Percentiles rank a stretch among this genome's conserved stretches.
phyloP scores from a whole-genome alignment of 2,329 filamentous ascomycete species.

The Ceratocystiopsis sp. region DNA sequence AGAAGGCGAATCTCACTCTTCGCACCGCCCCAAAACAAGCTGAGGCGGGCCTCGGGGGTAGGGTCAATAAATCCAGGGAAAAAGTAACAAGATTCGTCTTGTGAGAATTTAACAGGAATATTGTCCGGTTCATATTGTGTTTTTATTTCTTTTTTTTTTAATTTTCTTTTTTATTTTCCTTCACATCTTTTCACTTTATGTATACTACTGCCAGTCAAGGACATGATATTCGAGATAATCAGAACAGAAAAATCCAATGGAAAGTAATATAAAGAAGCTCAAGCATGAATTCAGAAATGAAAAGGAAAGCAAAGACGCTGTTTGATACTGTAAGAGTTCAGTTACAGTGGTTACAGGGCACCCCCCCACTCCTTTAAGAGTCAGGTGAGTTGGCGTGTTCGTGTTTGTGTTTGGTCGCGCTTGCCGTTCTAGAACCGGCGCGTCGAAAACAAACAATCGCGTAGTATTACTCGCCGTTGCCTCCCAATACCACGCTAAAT shows the following conservation, averaged over 20 bases:
- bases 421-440: conserved; percentile 5
- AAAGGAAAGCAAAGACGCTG: no score
- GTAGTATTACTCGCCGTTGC: not conserved
- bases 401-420: conserved; percentile 10
- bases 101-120: not conserved
- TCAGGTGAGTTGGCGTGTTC: conserved; percentile 11
- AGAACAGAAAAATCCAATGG: no score
- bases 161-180: not conserved
- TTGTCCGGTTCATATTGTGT: not conserved
- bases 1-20: not conserved
- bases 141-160: not conserved
- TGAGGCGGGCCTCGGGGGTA: conserved; percentile 2
- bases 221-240: no score
- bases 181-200: not conserved
- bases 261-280: no score
- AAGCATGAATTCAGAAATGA: no score
- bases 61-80: no score
- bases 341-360: no score
- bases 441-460: conserved; percentile 7
- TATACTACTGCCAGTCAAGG: no score
- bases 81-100: not conserved
- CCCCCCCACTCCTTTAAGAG: conserved; percentile 2
- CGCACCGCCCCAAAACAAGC: conserved; percentile 6
- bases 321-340: not conserved
- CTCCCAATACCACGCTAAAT: not conserved